Base-by-base conservation (phyloP, 208 protist species). In the Phytomonas francai region DNA sequence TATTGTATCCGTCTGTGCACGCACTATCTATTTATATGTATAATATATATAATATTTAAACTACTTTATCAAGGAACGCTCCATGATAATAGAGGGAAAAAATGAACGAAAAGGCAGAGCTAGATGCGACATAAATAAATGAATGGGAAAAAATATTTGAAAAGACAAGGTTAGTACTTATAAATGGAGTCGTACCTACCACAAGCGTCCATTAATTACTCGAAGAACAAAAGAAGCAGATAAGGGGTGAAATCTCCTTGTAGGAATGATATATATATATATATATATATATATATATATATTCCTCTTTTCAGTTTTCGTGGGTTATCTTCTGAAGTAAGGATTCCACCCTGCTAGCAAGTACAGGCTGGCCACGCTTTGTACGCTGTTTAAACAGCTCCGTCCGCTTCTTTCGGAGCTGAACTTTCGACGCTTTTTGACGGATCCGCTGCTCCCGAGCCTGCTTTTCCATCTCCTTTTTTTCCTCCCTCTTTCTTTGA, bases 301-400 rank as follows among this genome's bases (percentile, higher is more conserved):
- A 49, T 22, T 22, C 14, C 6, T 30, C 25, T 68, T n/a, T 68
- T 31, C 11, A 45, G 32, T 59, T 49, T 31, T 33, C 70, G 22
- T 72, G 77, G 29, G 68, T 45, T 33, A 91, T 78, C 71, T 90
- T 90, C 49, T 87, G 72, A 22, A 96, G 74, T 27, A 96, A 67
- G 5, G 83, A 77, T 58, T 89, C 72, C 29, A 96, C 77, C 1
- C 87, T 79, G 39, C 78, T 86, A 12, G 81, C 79, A 78, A 96
- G 82, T 25, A 93, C 80, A 0, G 91, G 91, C 74, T 96, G 91
- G 0, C 91, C 91, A 27, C 77, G 84, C 19, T 76, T 78, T 9
- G 87, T 96, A 11, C 78, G 77, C 65, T 89, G 70, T 0, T 84
- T 77, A 72, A 85, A 91, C 31, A 91, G 67, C 0, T 79, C 78